Conservation (phyloP, 2,329 filamentous ascomycete genomes). For the Colletotrichum nymphaeae region DNA sequence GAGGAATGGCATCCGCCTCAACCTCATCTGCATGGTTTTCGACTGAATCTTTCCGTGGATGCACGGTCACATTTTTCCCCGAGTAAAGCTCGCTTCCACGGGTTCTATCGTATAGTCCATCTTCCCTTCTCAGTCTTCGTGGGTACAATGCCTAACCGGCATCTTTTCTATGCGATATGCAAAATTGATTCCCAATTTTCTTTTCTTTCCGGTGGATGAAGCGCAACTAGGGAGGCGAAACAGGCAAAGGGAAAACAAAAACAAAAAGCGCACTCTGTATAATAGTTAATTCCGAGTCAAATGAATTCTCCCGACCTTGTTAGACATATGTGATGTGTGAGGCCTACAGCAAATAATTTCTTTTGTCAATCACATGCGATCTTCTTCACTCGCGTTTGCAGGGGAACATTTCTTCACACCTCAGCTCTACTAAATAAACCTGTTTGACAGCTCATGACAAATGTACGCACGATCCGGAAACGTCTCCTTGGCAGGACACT, state of each 20-base stretch:
- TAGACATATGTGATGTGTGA: neutral
- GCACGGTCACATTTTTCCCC: neutral
- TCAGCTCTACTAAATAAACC: neutral
- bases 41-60: slow-evolving; percentile 19
- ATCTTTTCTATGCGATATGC: slow-evolving; percentile 7
- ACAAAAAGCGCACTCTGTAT: slow-evolving; percentile 25
- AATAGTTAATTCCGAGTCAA: slow-evolving; percentile 28
- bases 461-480: neutral
- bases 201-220: slow-evolving; percentile 3
- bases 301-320: neutral
- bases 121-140: slow-evolving; percentile 3
- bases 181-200: slow-evolving; percentile 39
- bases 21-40: slow-evolving; percentile 31
- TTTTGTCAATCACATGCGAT: neutral
- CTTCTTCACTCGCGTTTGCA: neutral
- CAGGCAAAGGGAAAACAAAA: neutral
- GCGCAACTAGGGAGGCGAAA: neutral
- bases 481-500: neutral
- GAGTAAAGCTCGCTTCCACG: neutral
- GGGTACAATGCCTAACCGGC: slow-evolving; percentile 21
- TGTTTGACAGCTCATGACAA: neutral
- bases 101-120: slow-evolving; percentile 17
- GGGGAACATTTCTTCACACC: neutral
- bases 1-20: slow-evolving; percentile 43
- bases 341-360: neutral